Percentiles rank a stretch among this genome's conserved stretches.
phyloP scores from a whole-genome alignment of 2,329 filamentous ascomycete species.

The Davidsoniella neocaledoniae region DNA sequence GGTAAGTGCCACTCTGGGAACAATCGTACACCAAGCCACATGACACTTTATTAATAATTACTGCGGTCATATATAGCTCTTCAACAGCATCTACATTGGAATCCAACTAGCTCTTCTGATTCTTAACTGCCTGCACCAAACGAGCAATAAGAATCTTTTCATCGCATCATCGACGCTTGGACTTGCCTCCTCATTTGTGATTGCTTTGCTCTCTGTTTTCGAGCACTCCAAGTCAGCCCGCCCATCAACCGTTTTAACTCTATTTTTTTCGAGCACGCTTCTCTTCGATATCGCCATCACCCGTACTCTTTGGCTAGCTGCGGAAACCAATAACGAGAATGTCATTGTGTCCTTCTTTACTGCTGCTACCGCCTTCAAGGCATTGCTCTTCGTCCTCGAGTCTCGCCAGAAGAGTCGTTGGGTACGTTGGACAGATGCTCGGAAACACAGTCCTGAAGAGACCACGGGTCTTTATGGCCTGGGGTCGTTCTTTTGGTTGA shows the following conservation, averaged over 20 bases:
- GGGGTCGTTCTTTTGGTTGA: conserved; percentile 21
- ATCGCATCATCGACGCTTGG: conserved; percentile 19
- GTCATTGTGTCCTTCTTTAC: conserved; percentile 21
- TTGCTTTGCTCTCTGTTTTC: conserved; percentile 19
- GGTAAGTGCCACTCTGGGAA: conserved; percentile 15
- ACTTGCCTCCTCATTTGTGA: conserved; percentile 18
- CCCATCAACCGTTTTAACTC: conserved; percentile 26
- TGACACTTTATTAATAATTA: background rate
- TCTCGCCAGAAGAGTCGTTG: conserved; percentile 23
- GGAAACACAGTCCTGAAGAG: conserved; percentile 24
- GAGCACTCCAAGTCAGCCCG: conserved; percentile 23
- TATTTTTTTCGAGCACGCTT: conserved; percentile 25
- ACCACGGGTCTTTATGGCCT: conserved; percentile 20
- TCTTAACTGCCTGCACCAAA: conserved; percentile 14
- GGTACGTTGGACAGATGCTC: conserved; percentile 22
- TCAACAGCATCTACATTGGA: conserved; percentile 16
- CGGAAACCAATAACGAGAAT: conserved; percentile 8
- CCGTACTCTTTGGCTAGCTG: conserved; percentile 26
- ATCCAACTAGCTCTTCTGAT: conserved; percentile 20
- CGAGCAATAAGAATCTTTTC: conserved; percentile 15
- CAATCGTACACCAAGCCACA: background rate
- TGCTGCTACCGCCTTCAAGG: conserved; percentile 21
- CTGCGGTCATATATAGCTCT: conserved; percentile 13
- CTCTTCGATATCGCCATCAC: conserved; percentile 27
- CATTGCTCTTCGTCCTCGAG: conserved; percentile 23